Evolutionary conservation across 768 basidiomycete genomes (phyloP), one percentile per base, ranked within the genome.

Genomic region (Obba rivulosa): DNA sequence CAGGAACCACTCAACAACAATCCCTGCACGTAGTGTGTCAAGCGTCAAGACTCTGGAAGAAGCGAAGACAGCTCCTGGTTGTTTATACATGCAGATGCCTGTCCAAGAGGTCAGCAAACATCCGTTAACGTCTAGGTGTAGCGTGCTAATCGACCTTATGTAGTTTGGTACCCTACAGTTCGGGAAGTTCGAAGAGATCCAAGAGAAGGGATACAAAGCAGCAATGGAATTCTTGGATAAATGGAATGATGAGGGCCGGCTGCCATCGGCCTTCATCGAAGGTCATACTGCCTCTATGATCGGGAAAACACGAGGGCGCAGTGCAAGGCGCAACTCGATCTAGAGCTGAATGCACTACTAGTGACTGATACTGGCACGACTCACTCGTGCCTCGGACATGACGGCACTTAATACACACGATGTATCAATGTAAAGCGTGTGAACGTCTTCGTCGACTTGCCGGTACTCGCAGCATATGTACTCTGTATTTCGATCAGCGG

Each of bases 41-140:
- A 92, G 91, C 54, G 93, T 97, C 25, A 90, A 84, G 61, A 95
- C 92, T 1, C 73, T 98, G 7, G 93, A 96, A 65, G 93, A 95
- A 54, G 94, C 92, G n/a, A 98, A 98, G 66, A 78, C 80, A 5
- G 78, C 85, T 2, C 86, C 85, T 8, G 90, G 87, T 1, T 94
- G 92, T 61, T 69, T 97, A 39, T 98, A 99, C 61, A 83, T 96
- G 66, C 79, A 81, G 51, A 89, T 98, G 87, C 96, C 96, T 0
- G 94, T 99, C 11, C 91, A 96, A 54, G 82, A 90, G 69, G 89
- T 90, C 17, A 22, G 9, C 25, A 23, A 14, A 34, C 34, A 14
- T 34, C 11, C 37, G 23, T 16, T 8, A 14, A 9, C 44, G 24
- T 5, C 22, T 42, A 18, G 24, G 10, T 17, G 10, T 35, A 9